Evolutionary conservation across 108 stramenopile genomes (phyloP).

Genomic region (Epipyxis sp.): DNA sequence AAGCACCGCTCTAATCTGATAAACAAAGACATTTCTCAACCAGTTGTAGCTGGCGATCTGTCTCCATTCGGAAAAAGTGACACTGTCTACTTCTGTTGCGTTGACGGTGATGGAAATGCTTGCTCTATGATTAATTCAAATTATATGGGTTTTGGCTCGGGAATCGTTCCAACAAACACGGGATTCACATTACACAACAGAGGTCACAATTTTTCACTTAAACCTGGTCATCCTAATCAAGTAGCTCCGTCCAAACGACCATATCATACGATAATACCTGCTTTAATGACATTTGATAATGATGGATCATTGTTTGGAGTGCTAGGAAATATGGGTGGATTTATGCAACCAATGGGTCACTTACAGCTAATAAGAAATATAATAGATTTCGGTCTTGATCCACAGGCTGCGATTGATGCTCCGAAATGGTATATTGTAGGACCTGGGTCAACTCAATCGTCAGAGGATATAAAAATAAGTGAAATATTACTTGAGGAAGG

Average conservation of each 20-base stretch:
- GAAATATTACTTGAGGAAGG: slow-evolving; percentile 53
- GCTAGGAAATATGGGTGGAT: slow-evolving; percentile 89
- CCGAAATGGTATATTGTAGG: slow-evolving; percentile 87
- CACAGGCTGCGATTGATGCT: slow-evolving; percentile 77
- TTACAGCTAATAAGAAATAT: slow-evolving; percentile 77
- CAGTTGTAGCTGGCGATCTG: neutral
- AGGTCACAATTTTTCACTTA: slow-evolving; percentile 76
- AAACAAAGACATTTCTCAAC: neutral
- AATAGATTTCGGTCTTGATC: slow-evolving; percentile 62
- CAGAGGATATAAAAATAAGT: slow-evolving; percentile 67
- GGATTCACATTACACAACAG: slow-evolving; percentile 95
- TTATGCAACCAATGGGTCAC: slow-evolving; percentile 97
- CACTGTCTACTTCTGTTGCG: slow-evolving; percentile 86
- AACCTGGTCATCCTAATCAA: slow-evolving; percentile 74
- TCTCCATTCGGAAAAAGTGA: slow-evolving; percentile 28
- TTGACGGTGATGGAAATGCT: slow-evolving; percentile 82
- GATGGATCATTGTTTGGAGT: slow-evolving; percentile 77
- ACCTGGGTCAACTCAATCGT: slow-evolving; percentile 63
- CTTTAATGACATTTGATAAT: slow-evolving; percentile 70
- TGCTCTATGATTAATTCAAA: slow-evolving; percentile 92
- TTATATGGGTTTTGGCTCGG: slow-evolving; percentile 89
- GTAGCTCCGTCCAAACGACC: slow-evolving; percentile 77
- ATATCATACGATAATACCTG: slow-evolving; percentile 96
- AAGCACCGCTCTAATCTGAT: neutral
- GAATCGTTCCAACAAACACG: slow-evolving; percentile 79